Evolutionary conservation across 331 rosid species (phyloP).

Genomic region (Dryas integrifolia): DNA sequence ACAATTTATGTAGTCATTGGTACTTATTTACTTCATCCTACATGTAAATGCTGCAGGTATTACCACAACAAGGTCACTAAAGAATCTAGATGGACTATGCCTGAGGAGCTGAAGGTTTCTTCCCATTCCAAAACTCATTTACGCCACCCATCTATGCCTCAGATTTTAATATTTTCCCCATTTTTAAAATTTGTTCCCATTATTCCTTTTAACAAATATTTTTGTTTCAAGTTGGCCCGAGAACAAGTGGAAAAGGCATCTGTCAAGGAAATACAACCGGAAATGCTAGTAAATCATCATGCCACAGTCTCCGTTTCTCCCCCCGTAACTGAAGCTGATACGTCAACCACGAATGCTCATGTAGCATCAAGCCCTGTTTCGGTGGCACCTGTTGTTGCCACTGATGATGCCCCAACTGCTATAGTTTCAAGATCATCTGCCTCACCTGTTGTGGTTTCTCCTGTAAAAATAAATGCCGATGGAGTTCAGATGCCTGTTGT

Average conservation of each 20-base stretch:
- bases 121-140: conserved; percentile 19
- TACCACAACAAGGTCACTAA: conserved; percentile 72
- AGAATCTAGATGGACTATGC: conserved; percentile 89
- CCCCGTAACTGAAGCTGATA: conserved; percentile 48
- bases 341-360: conserved; percentile 40
- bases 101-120: conserved; percentile 80
- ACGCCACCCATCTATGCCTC: background rate
- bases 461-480: conserved; percentile 33
- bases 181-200: conserved; percentile 10
- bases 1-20: conserved; percentile 19
- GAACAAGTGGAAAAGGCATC: conserved; percentile 59
- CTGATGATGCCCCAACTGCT: conserved; percentile 40
- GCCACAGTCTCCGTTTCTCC: conserved; percentile 47
- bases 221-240: conserved; percentile 71
- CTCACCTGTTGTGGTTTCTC: conserved; percentile 49
- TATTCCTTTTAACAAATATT: conserved; percentile 26
- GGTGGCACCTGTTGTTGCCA: conserved; percentile 53
- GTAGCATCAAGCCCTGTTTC: conserved; percentile 61
- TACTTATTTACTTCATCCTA: conserved; percentile 20
- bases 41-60: conserved; percentile 59
- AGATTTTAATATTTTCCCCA: conserved; percentile 10
- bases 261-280: conserved; percentile 44
- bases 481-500: conserved; percentile 46
- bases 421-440: conserved; percentile 44
- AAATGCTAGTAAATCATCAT: conserved; percentile 29